Base-by-base conservation (phyloP, 305 asterid species). In the Solanum hybrid region DNA sequence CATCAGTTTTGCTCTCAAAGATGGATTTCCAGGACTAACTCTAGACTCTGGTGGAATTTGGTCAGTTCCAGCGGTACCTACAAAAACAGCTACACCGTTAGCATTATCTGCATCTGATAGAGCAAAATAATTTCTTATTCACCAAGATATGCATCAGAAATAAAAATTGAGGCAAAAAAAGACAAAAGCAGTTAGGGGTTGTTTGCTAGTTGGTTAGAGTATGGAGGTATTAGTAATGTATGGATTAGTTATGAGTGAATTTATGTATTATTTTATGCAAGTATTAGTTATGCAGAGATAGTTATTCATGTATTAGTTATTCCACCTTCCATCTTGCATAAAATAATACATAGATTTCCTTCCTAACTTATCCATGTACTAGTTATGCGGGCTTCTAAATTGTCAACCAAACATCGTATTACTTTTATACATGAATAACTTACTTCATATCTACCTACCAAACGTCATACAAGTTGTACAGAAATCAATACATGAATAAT, bases 1-100 rank as follows among this genome's bases (percentile, higher is more conserved):
- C 98, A 97, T 93, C 91, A 97, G 93, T 92, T 92, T 93, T 92
- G 94, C 94, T 93, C 96, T 94, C 91, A 97, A 90, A 91, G 98
- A 91, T 79, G 94, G 91, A 91, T 89, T 95, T 90, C 93, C 99
- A 32, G 98, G 97, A 84, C 88, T 92, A 89, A 95, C 95, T 92
- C 91, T 94, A 86, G 94, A 92, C 90, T 97, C 98, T 88, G 96
- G 95, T 88, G 96, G 92, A 88, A 93, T 89, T 78, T 91, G 93
- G 88, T 93, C 94, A 89, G 96, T 89, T 86, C 93, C 97, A 87
- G 93, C 84, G 76, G 94, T 94, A 88, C 99, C 99, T 97, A 88
- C 90, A 84, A 84, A 51, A 5, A 51, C 87, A 51, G 87, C 75
- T 20, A 26, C 87, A 51, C 14, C 42, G 6, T 84, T 84, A 84